Percentiles rank a stretch among this genome's conserved stretches.
These are phyloP conservation scores for Pseudozyma pruni DNA, from an alignment of 1,284 basidiomycete genomes.

Conservation along the genomic window DNA sequence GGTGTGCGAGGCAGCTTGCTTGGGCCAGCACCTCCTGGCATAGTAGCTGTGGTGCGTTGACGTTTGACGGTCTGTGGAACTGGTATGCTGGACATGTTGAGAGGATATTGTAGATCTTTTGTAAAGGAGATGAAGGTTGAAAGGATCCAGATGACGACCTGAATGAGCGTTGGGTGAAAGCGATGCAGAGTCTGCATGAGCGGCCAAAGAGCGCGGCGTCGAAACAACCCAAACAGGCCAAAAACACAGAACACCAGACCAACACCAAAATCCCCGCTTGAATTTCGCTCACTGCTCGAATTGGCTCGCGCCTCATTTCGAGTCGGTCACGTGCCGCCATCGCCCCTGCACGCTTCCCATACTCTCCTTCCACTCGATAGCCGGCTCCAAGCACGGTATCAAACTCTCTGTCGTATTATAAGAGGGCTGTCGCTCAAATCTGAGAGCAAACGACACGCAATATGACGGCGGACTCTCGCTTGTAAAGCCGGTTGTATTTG, in stretches of 20 bases:
- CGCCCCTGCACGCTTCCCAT: neutral
- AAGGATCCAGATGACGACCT: neutral
- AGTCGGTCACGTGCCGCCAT: conserved; percentile 21
- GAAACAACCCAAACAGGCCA: conserved; percentile 6
- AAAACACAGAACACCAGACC: conserved; percentile 1
- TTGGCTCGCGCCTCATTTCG: conserved; percentile 15
- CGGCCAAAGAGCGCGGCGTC: too few relatives aligned
- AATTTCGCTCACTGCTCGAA: conserved; percentile 3
- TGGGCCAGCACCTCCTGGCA: conserved; percentile 35
- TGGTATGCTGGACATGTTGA: conserved; percentile 44
- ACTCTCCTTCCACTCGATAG: neutral
- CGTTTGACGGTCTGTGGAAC: conserved; percentile 50
- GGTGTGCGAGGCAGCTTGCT: conserved; percentile 36
- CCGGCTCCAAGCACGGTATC: too few relatives aligned
- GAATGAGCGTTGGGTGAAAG: neutral
- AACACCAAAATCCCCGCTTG: neutral
- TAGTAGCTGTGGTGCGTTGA: conserved; percentile 28
- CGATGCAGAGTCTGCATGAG: too few relatives aligned
- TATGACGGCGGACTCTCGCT: too few relatives aligned
- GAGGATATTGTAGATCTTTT: too few relatives aligned
- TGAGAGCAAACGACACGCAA: too few relatives aligned
- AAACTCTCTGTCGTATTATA: too few relatives aligned
- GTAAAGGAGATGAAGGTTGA: neutral
- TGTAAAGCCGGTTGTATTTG: too few relatives aligned
- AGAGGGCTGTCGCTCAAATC: too few relatives aligned